Evolutionary conservation across 345 rosid genomes (phyloP).

Genomic region (Hibiscus tridactylites): DNA sequence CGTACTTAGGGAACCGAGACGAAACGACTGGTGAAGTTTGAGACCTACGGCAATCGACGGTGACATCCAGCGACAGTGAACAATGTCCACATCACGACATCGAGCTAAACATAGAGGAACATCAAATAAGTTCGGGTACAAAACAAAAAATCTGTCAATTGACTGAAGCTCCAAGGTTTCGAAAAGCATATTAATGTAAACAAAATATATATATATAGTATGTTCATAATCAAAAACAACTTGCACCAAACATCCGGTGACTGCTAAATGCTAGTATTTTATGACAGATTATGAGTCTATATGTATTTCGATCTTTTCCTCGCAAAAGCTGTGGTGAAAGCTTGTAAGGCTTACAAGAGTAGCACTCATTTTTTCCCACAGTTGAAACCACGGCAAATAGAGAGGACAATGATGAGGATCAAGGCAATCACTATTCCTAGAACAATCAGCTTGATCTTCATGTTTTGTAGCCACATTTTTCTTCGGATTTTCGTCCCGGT

Average conservation of each 20-base stretch:
- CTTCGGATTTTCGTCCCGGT: conserved; percentile 85
- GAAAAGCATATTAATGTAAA: neutral
- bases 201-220: neutral
- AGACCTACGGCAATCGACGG: no score
- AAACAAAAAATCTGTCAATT: neutral
- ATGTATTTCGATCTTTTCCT: conserved; percentile 12
- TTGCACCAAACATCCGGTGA: neutral
- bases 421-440: conserved; percentile 56
- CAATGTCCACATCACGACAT: neutral
- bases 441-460: conserved; percentile 92
- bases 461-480: conserved; percentile 88
- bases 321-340: conserved; percentile 8
- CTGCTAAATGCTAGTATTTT: neutral
- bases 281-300: neutral
- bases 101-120: neutral
- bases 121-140: neutral
- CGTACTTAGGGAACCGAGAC: no score
- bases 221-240: conserved; percentile 10
- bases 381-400: conserved; percentile 79
- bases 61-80: no score
- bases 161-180: no score
- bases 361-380: conserved; percentile 24
- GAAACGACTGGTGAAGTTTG: no score
- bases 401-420: conserved; percentile 63
- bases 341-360: neutral